phyloP scores from a whole-genome alignment of 1,284 basidiomycete genomes.

The Trichosporon faecale region DNA sequence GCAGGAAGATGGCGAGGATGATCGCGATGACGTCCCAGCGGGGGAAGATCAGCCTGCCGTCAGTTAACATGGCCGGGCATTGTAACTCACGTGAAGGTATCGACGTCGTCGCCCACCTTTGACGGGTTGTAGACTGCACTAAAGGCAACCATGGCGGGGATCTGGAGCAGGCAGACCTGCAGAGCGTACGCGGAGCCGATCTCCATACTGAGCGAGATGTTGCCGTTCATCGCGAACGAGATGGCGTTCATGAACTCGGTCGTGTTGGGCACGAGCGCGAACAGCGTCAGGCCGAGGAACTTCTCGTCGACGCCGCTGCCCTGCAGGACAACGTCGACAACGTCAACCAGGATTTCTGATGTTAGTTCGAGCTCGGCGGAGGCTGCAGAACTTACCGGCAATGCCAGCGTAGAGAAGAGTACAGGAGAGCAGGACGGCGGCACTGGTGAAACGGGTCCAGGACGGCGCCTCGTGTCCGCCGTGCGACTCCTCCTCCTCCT shows the following conservation, averaged over 20 bases:
- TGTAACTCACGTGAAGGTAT: conserved; percentile 75
- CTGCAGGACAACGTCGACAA: conserved; percentile 90
- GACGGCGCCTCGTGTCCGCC: conserved; percentile 93
- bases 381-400: conserved; percentile 61
- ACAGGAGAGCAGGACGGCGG: conserved; percentile 80
- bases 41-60: conserved; percentile 85
- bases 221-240: conserved; percentile 96
- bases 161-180: conserved; percentile 96
- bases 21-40: conserved; percentile 97
- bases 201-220: conserved; percentile 98
- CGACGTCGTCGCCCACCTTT: conserved; percentile 74
- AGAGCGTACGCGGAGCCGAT: conserved; percentile 98
- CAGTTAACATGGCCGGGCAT: background rate
- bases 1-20: conserved; percentile 88
- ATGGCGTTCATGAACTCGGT: conserved; percentile 99
- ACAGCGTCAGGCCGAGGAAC: conserved; percentile 92
- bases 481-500: conserved; percentile 45
- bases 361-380: background rate
- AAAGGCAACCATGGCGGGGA: conserved; percentile 98
- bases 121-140: conserved; percentile 86
- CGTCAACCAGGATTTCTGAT: conserved; percentile 85
- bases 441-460: conserved; percentile 83
- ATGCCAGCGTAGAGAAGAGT: conserved; percentile 94
- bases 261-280: conserved; percentile 96
- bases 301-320: conserved; percentile 97